Percentiles rank a stretch among this genome's conserved stretches.
These are phyloP conservation scores for Eimeria maxima DNA, from an alignment of 169 alveolate genomes.

Conservation along the genomic window DNA sequence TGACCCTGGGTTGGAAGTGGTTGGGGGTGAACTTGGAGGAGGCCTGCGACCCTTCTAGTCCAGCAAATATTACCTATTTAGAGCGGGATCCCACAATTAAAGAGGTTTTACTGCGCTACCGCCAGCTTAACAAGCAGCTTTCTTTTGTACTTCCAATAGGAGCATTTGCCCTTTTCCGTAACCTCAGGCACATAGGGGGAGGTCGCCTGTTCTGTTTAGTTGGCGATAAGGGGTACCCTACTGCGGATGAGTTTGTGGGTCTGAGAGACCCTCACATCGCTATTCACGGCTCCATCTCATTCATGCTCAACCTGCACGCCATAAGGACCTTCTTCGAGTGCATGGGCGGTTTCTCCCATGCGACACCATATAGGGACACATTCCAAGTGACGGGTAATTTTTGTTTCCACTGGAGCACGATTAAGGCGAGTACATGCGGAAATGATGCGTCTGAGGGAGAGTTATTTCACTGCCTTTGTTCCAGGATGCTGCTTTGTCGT, in stretches of 20 bases:
- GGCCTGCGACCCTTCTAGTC: constrained; percentile 24
- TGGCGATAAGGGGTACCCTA: constrained; percentile 93
- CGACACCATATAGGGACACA: constrained; percentile 91
- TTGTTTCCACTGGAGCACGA: background rate
- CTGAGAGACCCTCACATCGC: constrained; percentile 92
- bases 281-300: constrained; percentile 91
- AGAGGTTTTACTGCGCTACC: constrained; percentile 86
- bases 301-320: constrained; percentile 92
- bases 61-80: constrained; percentile 70
- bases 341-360: constrained; percentile 89
- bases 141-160: constrained; percentile 91
- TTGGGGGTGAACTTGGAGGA: constrained; percentile 35
- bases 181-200: constrained; percentile 85
- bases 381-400: constrained; percentile 89
- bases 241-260: constrained; percentile 89
- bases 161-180: constrained; percentile 88
- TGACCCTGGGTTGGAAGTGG: constrained; percentile 93
- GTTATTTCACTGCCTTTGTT: background rate
- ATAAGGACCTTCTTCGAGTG: constrained; percentile 88
- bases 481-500: background rate
- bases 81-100: constrained; percentile 83
- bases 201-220: constrained; percentile 88
- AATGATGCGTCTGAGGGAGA: background rate
- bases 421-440: background rate
- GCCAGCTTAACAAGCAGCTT: constrained; percentile 85